Evolutionary conservation across 257 asterid species (phyloP), one percentile per base, ranked within the genome.

Genomic region (Solanum medicagineum): DNA sequence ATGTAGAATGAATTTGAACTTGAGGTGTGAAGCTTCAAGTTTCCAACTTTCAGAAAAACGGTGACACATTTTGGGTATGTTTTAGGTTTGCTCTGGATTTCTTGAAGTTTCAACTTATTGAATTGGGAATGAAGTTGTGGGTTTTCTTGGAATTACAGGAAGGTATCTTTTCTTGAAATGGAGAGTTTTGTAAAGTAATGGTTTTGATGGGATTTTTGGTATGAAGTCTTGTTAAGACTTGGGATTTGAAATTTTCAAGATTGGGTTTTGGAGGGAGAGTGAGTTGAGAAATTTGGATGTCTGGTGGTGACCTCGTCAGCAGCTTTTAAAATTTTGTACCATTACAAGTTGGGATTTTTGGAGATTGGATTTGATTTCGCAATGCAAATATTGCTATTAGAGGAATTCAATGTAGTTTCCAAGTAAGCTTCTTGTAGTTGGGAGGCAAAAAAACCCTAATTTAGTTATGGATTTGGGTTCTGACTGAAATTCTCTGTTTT

Each of bases 181-280:
- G 88, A 86, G 87, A 87, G 53, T 9, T 70, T 68, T 15, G 86
- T 63, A 62, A 75, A 63, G 86, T 88, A 79, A 87, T 49, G 75
- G 81, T 63, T 80, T 49, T 65, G 83, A 81, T 85, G 84, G 73
- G 56, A 80, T 85, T 79, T 70, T 62, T 87, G 89, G 85, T 85
- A 85, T 59, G 83, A 36, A 86, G 16, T 60, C 29, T 84, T 66
- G 84, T 88, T 85, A 69, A 83, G 88, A 87, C 83, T 87, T 88
- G 89, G 89, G 90, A 73, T 89, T 70, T 70, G 53, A 40, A 40
- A 8, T 17, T 40, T 19, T 40, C 79, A 40, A 70, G 79, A 70
- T 40, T 17, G 79, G 53, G 15, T 70, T 70, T 92, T 92, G 94
- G 94, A 92, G 94, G 93, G 94, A 90, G 94, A 88, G 90, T 83